Conservation (phyloP, 2,329 filamentous ascomycete genomes). For the Exserohilum rostratum region DNA sequence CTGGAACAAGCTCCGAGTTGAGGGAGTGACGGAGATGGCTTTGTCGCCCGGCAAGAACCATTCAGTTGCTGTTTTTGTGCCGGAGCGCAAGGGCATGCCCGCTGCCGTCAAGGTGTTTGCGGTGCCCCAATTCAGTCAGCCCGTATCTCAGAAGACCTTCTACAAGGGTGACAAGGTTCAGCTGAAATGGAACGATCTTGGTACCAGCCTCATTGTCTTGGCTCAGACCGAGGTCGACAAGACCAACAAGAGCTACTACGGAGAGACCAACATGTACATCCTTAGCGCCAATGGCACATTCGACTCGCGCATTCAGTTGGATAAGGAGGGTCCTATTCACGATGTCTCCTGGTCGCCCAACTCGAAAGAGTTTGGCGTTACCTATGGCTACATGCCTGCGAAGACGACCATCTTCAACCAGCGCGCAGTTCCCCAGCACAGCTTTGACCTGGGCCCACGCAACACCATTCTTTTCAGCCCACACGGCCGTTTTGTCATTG, state of each 20-base stretch:
- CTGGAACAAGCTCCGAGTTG: slow-evolving; percentile 93
- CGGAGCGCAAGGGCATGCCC: slow-evolving; percentile 95
- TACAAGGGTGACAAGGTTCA: slow-evolving; percentile 99
- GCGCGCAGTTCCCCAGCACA: slow-evolving; percentile 80
- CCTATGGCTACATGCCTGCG: slow-evolving; percentile 98
- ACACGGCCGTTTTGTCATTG: slow-evolving; percentile 87
- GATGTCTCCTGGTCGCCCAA: slow-evolving; percentile 99
- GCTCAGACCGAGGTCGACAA: slow-evolving; percentile 98
- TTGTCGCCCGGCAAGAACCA: slow-evolving; percentile 88
- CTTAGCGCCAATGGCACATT: slow-evolving; percentile 90
- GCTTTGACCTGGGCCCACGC: slow-evolving; percentile 83
- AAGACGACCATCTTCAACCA: slow-evolving; percentile 98
- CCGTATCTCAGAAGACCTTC: slow-evolving; percentile 96
- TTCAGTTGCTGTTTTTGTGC: slow-evolving; percentile 92
- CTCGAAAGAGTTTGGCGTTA: slow-evolving; percentile 95
- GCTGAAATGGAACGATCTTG: slow-evolving; percentile 94
- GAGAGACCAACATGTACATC: slow-evolving; percentile 95
- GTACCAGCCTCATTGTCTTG: slow-evolving; percentile 89
- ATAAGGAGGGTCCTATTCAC: slow-evolving; percentile 97
- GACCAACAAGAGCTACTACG: slow-evolving; percentile 98
- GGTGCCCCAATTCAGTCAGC: slow-evolving; percentile 80
- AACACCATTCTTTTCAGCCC: slow-evolving; percentile 97
- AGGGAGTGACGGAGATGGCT: slow-evolving; percentile 88
- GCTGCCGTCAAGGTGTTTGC: slow-evolving; percentile 94
- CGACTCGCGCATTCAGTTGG: slow-evolving; percentile 87